Evolutionary conservation across 2,329 filamentous ascomycete genomes (phyloP).

Genomic region (Pseudocercospora musae): DNA sequence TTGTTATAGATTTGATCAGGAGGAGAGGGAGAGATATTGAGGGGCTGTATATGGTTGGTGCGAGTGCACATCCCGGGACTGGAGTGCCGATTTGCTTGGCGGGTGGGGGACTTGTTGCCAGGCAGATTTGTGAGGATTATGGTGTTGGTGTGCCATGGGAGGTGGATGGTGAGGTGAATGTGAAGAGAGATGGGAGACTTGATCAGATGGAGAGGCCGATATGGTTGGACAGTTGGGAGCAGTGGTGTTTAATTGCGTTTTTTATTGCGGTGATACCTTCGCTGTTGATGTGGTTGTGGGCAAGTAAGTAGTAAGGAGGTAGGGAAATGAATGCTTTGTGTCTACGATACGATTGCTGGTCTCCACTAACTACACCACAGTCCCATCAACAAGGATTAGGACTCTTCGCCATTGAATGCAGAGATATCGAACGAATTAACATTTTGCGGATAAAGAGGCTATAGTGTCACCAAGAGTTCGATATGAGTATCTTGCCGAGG

Average conservation of each 20-base stretch:
- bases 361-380: no score
- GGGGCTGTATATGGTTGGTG: constrained; percentile 68
- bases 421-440: no score
- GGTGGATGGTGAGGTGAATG: constrained; percentile 8
- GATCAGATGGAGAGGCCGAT: constrained; percentile 30
- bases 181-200: constrained; percentile 21
- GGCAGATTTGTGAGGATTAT: constrained; percentile 49
- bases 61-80: constrained; percentile 71
- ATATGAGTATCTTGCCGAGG: no score
- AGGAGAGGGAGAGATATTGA: constrained; percentile 39
- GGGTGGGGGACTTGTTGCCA: constrained; percentile 61
- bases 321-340: no score
- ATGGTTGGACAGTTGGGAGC: constrained; percentile 28
- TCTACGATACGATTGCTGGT: no score
- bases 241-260: constrained; percentile 23
- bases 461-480: no score
- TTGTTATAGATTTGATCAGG: constrained; percentile 26
- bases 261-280: constrained; percentile 15
- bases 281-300: constrained; percentile 5
- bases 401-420: no score
- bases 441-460: no score
- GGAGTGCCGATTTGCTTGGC: constrained; percentile 72
- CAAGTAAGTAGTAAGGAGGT: neutral
- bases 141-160: constrained; percentile 42
- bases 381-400: no score